Evolutionary conservation across 2,329 filamentous ascomycete species (phyloP).

Genomic region (Aspergillus tubingensis): DNA sequence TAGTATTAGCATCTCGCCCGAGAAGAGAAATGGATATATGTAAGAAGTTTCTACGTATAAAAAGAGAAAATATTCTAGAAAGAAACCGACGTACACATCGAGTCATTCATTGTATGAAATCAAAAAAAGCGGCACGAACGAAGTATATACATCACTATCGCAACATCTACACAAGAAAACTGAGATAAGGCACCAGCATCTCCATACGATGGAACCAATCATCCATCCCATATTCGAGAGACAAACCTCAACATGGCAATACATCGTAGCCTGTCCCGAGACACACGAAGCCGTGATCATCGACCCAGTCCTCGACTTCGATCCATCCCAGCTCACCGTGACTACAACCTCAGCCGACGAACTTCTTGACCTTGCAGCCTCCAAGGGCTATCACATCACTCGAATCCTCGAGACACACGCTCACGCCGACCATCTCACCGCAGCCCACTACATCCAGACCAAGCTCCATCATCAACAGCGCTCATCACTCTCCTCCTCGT

Average conservation of each 20-base stretch:
- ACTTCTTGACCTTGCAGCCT: slow-evolving; percentile 48
- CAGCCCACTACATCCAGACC: slow-evolving; percentile 42
- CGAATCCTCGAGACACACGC: slow-evolving; percentile 63
- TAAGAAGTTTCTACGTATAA: too few species aligned
- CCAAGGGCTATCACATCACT: slow-evolving; percentile 52
- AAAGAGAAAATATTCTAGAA: too few species aligned
- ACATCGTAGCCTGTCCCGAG: slow-evolving; percentile 58
- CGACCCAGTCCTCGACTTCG: slow-evolving; percentile 63
- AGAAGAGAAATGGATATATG: too few species aligned
- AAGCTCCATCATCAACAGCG: neutral
- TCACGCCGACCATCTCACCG: slow-evolving; percentile 57
- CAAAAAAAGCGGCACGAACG: too few species aligned
- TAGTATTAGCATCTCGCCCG: too few species aligned
- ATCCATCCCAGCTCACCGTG: slow-evolving; percentile 48
- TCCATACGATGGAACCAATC: neutral
- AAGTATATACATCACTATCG: too few species aligned
- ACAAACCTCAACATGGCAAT: slow-evolving; percentile 41
- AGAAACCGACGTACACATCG: too few species aligned
- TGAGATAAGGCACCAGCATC: too few species aligned
- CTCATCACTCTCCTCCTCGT: neutral
- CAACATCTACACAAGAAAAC: too few species aligned
- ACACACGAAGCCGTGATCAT: slow-evolving; percentile 58
- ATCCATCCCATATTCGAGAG: slow-evolving; percentile 11
- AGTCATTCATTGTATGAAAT: too few species aligned
- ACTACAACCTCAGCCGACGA: slow-evolving; percentile 56